Evolutionary conservation across 768 basidiomycete genomes (phyloP), one percentile per base, ranked within the genome.

Genomic region (Boletus sp.): DNA sequence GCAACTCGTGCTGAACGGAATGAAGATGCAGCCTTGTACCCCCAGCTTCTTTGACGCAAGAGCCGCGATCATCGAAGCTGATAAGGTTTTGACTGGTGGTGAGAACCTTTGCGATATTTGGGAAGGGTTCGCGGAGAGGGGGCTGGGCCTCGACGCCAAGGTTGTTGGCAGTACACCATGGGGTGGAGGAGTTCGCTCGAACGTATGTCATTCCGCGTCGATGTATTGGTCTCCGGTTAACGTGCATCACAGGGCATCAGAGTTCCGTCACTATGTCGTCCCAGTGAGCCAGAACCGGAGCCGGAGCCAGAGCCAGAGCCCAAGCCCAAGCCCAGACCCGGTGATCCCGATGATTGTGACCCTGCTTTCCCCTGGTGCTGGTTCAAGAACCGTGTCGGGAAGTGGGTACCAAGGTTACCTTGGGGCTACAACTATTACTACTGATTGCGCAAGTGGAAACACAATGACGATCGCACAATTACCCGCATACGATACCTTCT

Each of bases 21-120:
- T 99, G 94, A 98, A 98, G 80, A 77, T 97, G 44, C 95, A 98
- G 69, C 85, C 87, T 4, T 99, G 96, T 76, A 81, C 88, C 29
- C 96, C 96, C 18, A 81, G 79, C 46, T 95, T 96, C 86, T 90
- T 94, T 66, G 86, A 94, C 54, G 90, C 94, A 17, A 85, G 94
- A 57, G 86, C 89, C 70, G 91, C 93, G 15, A 94, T 96, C 71
- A 84, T 96, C 61, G 86, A 92, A 62, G 94, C 96, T 20, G 96
- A 98, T 71, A 77, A 92, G 69, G 75, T 90, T 44, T 80, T 97
- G 57, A 98, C 96, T 4, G 91, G 86, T 14, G 96, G 96, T 4
- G 92, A 94, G 82, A 99, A 99, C 79, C 77, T 80, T 64, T 99
- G 96, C 72, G 78, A 78, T 14, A 73, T 99, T 60, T 98, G 94